These are phyloP conservation scores for Trypanosoma vivax DNA, from an alignment of 208 protist genomes.

Conservation along the genomic window DNA sequence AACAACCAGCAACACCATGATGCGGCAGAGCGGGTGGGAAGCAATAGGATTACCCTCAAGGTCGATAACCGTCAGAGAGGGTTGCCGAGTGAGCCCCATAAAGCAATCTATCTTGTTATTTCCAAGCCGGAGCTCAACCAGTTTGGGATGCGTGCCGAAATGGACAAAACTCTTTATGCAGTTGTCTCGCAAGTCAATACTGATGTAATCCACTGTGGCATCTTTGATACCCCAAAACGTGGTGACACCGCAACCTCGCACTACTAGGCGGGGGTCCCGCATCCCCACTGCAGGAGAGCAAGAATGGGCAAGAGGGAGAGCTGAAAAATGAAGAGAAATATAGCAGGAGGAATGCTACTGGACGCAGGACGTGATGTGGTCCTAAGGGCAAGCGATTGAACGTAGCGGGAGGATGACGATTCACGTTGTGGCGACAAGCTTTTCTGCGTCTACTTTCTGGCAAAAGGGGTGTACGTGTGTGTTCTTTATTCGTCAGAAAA, in stretches of 20 bases:
- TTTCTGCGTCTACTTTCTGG: too few relatives aligned
- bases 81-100: conserved; percentile 61
- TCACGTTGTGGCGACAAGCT: too few relatives aligned
- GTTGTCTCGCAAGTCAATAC: conserved; percentile 61
- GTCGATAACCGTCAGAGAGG: conserved; percentile 34
- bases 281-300: conserved; percentile 17
- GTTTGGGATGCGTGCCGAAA: conserved; percentile 71
- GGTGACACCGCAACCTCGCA: conserved; percentile 33
- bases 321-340: background rate
- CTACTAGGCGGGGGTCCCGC: conserved; percentile 41
- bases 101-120: conserved; percentile 54
- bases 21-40: conserved; percentile 59
- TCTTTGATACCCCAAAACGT: conserved; percentile 42
- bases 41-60: conserved; percentile 63
- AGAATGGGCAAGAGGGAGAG: conserved; percentile 3
- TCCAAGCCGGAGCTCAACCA: conserved; percentile 47
- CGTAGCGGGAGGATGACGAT: too few relatives aligned
- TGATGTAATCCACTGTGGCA: conserved; percentile 37
- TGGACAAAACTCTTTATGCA: conserved; percentile 40
- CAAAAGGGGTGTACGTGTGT: too few relatives aligned
- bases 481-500: too few relatives aligned
- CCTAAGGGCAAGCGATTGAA: background rate
- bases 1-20: conserved; percentile 67
- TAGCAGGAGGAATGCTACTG: conserved; percentile 13
- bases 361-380: conserved; percentile 10